Evolutionary conservation across 2,329 filamentous ascomycete species (phyloP).

Genomic region (Dactylellina parvicollis): DNA sequence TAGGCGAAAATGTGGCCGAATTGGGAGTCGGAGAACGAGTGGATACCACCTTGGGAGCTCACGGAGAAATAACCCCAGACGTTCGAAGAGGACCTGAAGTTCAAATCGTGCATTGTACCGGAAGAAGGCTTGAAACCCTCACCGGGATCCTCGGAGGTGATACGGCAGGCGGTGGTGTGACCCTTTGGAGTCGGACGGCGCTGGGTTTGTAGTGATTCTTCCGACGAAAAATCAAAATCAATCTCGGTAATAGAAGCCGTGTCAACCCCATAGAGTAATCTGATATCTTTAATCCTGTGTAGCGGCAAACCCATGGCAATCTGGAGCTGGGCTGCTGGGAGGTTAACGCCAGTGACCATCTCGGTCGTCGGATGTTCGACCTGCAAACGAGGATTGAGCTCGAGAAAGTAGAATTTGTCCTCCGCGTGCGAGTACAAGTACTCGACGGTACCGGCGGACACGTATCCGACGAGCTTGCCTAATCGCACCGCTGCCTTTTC

Average conservation of each 20-base stretch:
- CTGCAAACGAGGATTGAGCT: slow-evolving; percentile 98
- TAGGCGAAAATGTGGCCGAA: slow-evolving; percentile 99
- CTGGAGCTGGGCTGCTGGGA: slow-evolving; percentile 96
- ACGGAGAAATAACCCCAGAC: slow-evolving; percentile 99
- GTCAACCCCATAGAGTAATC: slow-evolving; percentile 93
- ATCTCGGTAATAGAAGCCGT: slow-evolving; percentile 86
- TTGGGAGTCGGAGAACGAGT: slow-evolving; percentile 98
- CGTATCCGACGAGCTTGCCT: slow-evolving; percentile 93
- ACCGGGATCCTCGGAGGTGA: slow-evolving; percentile 97
- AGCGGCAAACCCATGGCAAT: slow-evolving; percentile 98
- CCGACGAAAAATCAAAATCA: slow-evolving; percentile 93
- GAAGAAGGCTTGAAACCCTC: slow-evolving; percentile 99
- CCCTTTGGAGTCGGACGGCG: slow-evolving; percentile 91
- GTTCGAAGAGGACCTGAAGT: slow-evolving; percentile 98
- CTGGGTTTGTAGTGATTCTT: slow-evolving; percentile 83
- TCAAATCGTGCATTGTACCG: slow-evolving; percentile 98
- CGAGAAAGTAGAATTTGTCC: slow-evolving; percentile 99
- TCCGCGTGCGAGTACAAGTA: slow-evolving; percentile 98
- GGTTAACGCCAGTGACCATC: slow-evolving; percentile 97
- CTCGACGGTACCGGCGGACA: slow-evolving; percentile 97
- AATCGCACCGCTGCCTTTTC: slow-evolving; percentile 95
- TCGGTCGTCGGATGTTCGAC: slow-evolving; percentile 99
- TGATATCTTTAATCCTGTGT: slow-evolving; percentile 94
- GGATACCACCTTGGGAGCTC: slow-evolving; percentile 93
- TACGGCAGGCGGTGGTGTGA: slow-evolving; percentile 97